Evolutionary conservation across 2,329 filamentous ascomycete genomes (phyloP).

Genomic region (Sodiomyces alkalinus): DNA sequence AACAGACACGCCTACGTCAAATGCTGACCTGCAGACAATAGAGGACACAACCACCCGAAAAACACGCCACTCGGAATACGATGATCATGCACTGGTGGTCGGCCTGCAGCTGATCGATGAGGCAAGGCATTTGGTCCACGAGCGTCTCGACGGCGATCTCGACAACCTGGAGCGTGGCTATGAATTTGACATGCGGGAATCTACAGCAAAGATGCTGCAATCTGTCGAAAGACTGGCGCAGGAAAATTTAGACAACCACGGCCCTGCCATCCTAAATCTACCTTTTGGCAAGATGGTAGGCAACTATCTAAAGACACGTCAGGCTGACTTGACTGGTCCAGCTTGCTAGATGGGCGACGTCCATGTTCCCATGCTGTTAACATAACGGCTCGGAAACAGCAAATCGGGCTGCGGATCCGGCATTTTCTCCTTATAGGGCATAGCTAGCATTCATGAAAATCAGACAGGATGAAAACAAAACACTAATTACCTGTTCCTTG

Average conservation of each 20-base stretch:
- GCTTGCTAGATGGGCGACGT: too few species aligned
- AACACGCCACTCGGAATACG: too few species aligned
- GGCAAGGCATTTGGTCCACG: not conserved
- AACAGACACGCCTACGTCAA: too few species aligned
- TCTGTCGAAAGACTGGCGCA: not conserved
- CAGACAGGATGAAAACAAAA: too few species aligned
- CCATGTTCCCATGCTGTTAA: too few species aligned
- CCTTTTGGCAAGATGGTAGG: conserved; percentile 1
- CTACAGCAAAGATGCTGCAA: not conserved
- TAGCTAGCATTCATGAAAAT: too few species aligned
- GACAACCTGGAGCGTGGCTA: not conserved
- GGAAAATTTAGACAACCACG: not conserved
- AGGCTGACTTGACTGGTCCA: not conserved
- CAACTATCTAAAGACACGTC: not conserved
- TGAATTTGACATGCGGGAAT: not conserved
- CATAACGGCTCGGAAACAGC: too few species aligned
- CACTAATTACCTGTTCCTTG: too few species aligned
- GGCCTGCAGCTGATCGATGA: conserved; percentile 1
- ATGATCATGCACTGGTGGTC: not conserved
- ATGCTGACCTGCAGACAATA: too few species aligned
- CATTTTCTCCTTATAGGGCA: too few species aligned
- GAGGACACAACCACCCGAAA: too few species aligned
- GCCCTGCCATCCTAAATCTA: not conserved
- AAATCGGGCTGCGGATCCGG: too few species aligned
- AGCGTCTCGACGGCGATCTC: conserved; percentile 1